phyloP scores from a whole-genome alignment of 305 asterid genomes.

The Fraxinus dipetala region DNA sequence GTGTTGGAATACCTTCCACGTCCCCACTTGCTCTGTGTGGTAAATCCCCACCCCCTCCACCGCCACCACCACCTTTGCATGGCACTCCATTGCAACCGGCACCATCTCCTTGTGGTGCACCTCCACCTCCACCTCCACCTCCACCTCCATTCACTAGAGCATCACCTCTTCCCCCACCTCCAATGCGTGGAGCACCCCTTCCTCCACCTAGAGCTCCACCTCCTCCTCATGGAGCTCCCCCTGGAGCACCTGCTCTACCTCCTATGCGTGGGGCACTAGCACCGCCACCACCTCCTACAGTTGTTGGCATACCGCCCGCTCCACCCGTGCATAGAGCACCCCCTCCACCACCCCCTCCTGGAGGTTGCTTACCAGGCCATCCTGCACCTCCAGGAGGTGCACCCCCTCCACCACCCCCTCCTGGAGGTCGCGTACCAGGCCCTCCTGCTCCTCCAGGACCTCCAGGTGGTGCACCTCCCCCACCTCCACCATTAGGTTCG shows the following conservation, averaged over 20 bases:
- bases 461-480: slow-evolving; percentile 83
- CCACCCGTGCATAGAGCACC: not conserved
- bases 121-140: not conserved
- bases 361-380: slow-evolving; percentile 56
- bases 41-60: slow-evolving; percentile 17
- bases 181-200: not conserved
- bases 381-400: slow-evolving; percentile 33
- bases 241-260: not conserved
- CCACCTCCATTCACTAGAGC: not conserved
- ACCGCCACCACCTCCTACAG: slow-evolving; percentile 36
- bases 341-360: slow-evolving; percentile 46
- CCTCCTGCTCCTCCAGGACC: slow-evolving; percentile 70
- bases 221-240: slow-evolving; percentile 2
- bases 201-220: not conserved
- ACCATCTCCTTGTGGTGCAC: not conserved
- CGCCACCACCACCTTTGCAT: slow-evolving; percentile 27
- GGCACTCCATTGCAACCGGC: not conserved
- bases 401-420: slow-evolving; percentile 56
- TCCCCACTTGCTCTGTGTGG: not conserved
- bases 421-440: slow-evolving; percentile 53
- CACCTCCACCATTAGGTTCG: slow-evolving; percentile 69
- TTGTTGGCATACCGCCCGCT: slow-evolving; percentile 22
- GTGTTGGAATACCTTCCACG: slow-evolving; percentile 13
- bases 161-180: not conserved
- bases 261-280: slow-evolving; percentile 17